A percentile compares a stretch with the other conserved stretches of the same genome.
These are phyloP conservation scores for Lactifluus piperatus DNA, from an alignment of 768 basidiomycete genomes.

Conservation along the genomic window DNA sequence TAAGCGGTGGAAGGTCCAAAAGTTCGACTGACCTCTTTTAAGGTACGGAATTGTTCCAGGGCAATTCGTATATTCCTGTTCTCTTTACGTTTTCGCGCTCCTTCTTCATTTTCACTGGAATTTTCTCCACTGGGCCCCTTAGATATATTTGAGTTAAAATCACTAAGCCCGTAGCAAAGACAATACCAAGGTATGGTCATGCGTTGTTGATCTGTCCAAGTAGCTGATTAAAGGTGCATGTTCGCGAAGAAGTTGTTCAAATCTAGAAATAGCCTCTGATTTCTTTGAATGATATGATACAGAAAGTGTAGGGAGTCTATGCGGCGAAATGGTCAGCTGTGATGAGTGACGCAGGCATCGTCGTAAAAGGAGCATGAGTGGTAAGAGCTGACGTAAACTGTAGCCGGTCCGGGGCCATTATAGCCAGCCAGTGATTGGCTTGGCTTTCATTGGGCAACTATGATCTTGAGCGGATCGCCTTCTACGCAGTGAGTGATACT, in stretches of 20 bases:
- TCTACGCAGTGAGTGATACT: constrained; percentile 29
- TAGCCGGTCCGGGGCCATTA: neutral
- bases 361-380: constrained; percentile 10
- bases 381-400: neutral
- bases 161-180: neutral
- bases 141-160: neutral
- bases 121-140: neutral
- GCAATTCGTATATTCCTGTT: neutral
- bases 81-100: neutral
- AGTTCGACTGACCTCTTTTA: constrained; percentile 9
- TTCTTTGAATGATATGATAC: neutral
- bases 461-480: constrained; percentile 31
- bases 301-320: neutral
- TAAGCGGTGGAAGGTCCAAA: neutral
- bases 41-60: neutral
- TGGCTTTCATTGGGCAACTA: neutral
- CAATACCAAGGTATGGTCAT: constrained; percentile 1
- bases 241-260: constrained; percentile 11
- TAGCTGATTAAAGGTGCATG: constrained; percentile 8
- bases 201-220: neutral
- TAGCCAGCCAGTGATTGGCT: neutral
- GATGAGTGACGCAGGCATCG: neutral
- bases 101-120: neutral
- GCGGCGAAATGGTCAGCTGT: neutral
- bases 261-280: constrained; percentile 1